These are phyloP conservation scores for Citrullus amarus DNA, from an alignment of 306 rosid species.

Conservation along the genomic window DNA sequence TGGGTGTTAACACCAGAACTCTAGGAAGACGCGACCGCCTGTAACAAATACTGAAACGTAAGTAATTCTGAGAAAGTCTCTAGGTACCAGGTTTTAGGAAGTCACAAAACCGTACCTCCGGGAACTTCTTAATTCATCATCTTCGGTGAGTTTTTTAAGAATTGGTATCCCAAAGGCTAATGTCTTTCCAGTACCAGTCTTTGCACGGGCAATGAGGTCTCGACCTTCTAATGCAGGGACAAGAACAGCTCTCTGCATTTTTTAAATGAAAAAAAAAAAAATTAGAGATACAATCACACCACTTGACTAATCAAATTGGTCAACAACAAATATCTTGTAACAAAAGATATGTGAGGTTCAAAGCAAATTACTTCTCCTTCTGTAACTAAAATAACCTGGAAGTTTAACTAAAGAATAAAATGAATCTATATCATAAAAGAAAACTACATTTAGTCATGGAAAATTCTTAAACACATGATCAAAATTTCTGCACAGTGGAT, in stretches of 20 bases:
- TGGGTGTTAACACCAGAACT: constrained; percentile 83
- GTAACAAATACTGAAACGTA: constrained; percentile 11
- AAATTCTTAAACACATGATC: background rate
- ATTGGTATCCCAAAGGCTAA: constrained; percentile 90
- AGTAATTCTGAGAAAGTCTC: background rate
- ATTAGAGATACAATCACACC: background rate
- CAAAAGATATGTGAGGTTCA: background rate
- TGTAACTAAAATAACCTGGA: background rate
- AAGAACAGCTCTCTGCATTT: constrained; percentile 76
- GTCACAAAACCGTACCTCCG: constrained; percentile 25
- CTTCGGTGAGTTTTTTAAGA: constrained; percentile 50
- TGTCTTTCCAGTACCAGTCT: constrained; percentile 97
- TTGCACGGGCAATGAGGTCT: constrained; percentile 92
- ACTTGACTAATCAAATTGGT: background rate
- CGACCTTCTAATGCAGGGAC: constrained; percentile 86
- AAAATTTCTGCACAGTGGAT: background rate
- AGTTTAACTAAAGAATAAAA: background rate
- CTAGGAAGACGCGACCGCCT: constrained; percentile 74
- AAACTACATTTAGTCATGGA: background rate
- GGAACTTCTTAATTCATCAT: constrained; percentile 33
- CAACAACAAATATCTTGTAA: background rate
- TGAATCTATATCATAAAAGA: background rate
- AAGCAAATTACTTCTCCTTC: background rate
- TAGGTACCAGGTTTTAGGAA: background rate
- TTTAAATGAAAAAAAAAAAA: background rate